phyloP scores from a whole-genome alignment of 257 asterid species.

The Solanum sejunctum region DNA sequence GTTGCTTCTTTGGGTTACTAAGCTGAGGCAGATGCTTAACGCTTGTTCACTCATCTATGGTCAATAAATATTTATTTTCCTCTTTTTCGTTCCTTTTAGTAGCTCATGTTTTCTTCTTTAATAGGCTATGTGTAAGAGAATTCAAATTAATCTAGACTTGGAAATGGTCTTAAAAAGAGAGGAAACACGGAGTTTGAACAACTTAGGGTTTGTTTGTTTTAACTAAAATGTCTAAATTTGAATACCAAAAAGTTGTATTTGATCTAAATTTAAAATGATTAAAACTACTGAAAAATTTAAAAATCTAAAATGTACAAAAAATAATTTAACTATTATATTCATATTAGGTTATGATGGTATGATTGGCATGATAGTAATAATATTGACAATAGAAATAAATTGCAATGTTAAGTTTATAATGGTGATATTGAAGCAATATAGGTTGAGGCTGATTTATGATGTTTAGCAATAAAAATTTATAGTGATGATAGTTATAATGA shows the following conservation, averaged over 20 bases:
- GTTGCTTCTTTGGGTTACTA: slow-evolving; percentile 7
- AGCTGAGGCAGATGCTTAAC: slow-evolving; percentile 6
- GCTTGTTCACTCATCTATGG: background rate
- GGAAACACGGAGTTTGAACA: background rate
- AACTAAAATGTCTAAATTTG: background rate
- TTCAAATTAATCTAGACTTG: background rate
- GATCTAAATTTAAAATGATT: too few species aligned
- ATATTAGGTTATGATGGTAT: background rate
- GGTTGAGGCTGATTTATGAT: too few species aligned
- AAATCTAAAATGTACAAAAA: background rate
- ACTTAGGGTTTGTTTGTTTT: background rate
- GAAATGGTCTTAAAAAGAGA: background rate
- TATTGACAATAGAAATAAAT: too few species aligned
- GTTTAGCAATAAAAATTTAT: too few species aligned
- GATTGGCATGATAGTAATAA: too few species aligned
- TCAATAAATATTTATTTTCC: background rate
- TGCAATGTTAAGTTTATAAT: too few species aligned
- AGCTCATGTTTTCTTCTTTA: background rate
- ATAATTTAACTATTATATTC: background rate
- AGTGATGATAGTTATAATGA: too few species aligned
- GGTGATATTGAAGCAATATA: too few species aligned
- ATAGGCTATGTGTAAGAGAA: background rate
- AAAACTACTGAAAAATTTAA: too few species aligned
- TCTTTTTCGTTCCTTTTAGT: background rate
- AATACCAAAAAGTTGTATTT: background rate